A percentile compares a stretch with the other conserved stretches of the same genome.
Conservation (phyloP, 2,329 filamentous ascomycete species). For the Diaporthe amygdali region DNA sequence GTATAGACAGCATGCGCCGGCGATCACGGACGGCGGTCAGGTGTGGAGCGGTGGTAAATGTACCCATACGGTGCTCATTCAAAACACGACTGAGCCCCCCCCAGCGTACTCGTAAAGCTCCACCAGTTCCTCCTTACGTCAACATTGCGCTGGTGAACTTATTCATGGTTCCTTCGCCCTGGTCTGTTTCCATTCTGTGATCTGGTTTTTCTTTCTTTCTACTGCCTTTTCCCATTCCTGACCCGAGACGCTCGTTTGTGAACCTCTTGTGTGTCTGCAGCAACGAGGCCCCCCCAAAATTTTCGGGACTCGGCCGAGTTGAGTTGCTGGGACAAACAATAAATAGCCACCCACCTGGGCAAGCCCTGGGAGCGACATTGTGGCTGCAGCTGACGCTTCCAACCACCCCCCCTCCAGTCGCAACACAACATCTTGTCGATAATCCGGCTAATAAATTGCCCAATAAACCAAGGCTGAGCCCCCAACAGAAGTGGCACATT, state of each 20-base stretch:
- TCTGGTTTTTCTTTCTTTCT: not conserved
- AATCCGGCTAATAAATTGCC: not conserved
- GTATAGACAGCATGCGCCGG: not conserved
- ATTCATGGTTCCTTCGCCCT: not conserved
- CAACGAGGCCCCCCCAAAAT: not conserved
- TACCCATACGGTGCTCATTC: constrained; percentile 6
- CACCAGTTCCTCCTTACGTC: constrained; percentile 7
- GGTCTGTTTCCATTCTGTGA: not conserved
- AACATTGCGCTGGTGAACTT: not conserved
- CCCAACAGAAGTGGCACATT: not conserved
- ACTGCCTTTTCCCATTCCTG: not conserved
- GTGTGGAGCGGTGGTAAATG: constrained; percentile 7
- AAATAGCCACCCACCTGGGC: not conserved
- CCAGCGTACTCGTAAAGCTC: not conserved
- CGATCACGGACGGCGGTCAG: constrained; percentile 16
- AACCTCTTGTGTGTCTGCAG: not conserved
- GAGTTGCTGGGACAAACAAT: not conserved
- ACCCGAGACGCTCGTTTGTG: constrained; percentile 1
- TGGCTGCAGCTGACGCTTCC: constrained; percentile 14
- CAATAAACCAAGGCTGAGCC: not conserved
- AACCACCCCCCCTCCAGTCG: not conserved
- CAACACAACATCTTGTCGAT: not conserved
- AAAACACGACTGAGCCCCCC: constrained; percentile 2
- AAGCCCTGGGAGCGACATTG: not conserved
- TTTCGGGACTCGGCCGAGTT: constrained; percentile 13